These are phyloP conservation scores for Prunus armeniaca DNA, from an alignment of 306 rosid species.

Conservation along the genomic window DNA sequence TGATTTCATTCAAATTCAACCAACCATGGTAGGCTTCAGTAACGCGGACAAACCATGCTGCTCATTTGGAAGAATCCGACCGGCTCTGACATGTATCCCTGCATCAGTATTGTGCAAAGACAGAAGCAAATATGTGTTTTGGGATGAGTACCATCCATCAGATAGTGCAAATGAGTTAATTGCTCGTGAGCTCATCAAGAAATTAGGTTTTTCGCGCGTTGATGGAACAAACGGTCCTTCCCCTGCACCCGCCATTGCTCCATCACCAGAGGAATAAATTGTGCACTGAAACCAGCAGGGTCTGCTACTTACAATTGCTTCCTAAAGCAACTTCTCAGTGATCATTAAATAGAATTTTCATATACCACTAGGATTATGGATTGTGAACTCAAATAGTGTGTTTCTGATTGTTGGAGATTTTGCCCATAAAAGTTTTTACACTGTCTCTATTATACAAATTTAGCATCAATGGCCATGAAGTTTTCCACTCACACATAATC, in stretches of 20 bases:
- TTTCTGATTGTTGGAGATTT: not conserved
- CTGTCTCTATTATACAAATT: not conserved
- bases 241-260: conserved; percentile 47
- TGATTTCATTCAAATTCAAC: conserved; percentile 8
- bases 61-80: conserved; percentile 80
- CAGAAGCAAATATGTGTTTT: conserved; percentile 92
- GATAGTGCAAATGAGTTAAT: conserved; percentile 77
- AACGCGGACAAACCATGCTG: conserved; percentile 85
- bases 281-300: not conserved
- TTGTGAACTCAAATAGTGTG: not conserved
- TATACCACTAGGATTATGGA: not conserved
- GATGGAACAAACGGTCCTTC: conserved; percentile 37
- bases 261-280: conserved; percentile 45
- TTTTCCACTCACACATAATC: not conserved
- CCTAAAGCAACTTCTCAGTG: not conserved
- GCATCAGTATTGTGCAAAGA: conserved; percentile 77
- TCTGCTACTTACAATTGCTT: conserved; percentile 1
- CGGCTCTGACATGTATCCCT: conserved; percentile 82
- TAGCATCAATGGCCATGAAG: not conserved
- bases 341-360: not conserved
- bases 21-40: conserved; percentile 49
- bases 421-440: not conserved
- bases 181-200: conserved; percentile 85
- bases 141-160: conserved; percentile 97
- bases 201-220: conserved; percentile 42